Evolutionary conservation across 164 flowering plant genomes (phyloP).

Genomic region (Litsea cubeba): DNA sequence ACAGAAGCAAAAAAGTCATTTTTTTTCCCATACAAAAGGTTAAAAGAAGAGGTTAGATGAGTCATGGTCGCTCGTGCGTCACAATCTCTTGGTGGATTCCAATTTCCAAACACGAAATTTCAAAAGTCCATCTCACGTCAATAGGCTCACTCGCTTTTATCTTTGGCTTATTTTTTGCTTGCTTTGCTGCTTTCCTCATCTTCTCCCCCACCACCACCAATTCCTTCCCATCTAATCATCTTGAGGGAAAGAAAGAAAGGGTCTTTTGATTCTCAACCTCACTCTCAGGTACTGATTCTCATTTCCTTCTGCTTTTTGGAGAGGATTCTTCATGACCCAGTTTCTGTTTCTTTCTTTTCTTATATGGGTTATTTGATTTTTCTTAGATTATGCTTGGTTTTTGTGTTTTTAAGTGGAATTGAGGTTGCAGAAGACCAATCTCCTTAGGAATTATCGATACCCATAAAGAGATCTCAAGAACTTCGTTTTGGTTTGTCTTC

Average conservation of each 20-base stretch:
- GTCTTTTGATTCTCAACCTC: neutral
- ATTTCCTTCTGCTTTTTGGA: neutral
- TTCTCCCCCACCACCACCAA: neutral
- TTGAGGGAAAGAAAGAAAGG: neutral
- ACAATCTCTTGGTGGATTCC: too few relatives aligned
- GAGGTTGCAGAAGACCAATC: neutral
- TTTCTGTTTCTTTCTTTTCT: neutral
- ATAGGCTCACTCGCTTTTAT: too few relatives aligned
- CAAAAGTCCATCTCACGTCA: too few relatives aligned
- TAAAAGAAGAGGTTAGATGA: too few relatives aligned
- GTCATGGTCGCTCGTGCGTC: too few relatives aligned
- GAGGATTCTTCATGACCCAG: neutral
- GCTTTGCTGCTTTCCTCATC: neutral
- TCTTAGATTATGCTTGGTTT: neutral
- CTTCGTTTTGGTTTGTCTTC: neutral
- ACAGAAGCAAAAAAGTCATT: too few relatives aligned
- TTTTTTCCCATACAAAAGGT: too few relatives aligned
- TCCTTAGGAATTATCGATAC: neutral
- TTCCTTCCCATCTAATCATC: neutral
- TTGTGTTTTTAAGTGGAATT: neutral
- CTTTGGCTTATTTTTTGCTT: neutral
- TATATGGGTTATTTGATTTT: neutral
- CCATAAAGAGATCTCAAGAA: neutral
- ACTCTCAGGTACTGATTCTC: neutral
- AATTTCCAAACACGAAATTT: too few relatives aligned